Conservation (phyloP, 2,329 filamentous ascomycete genomes). For the Phaeophleospora eucalypticola region DNA sequence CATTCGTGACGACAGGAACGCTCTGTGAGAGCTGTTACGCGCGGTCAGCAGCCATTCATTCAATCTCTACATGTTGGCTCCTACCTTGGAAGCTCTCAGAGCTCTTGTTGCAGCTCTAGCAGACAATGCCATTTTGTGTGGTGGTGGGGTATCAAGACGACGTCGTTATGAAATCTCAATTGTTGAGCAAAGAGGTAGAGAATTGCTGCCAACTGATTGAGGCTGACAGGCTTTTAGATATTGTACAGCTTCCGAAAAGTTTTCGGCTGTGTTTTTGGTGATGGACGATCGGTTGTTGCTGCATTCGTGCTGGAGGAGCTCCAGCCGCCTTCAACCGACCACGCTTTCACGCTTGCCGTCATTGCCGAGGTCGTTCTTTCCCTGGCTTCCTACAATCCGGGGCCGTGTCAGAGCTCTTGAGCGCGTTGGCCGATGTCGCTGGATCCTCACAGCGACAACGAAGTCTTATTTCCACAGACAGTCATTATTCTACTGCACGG, state of each 20-base stretch:
- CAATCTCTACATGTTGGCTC: conserved; percentile 17
- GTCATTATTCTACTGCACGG: no score
- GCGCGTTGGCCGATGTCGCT: neutral
- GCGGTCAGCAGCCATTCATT: conserved; percentile 2
- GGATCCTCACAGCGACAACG: neutral
- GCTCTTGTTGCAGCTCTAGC: conserved; percentile 59
- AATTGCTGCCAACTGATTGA: neutral
- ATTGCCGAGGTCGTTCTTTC: conserved; percentile 6
- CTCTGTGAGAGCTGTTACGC: conserved; percentile 24
- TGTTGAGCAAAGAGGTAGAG: neutral
- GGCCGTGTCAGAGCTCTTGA: no score
- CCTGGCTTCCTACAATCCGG: no score
- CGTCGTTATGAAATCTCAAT: neutral
- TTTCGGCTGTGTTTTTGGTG: no score
- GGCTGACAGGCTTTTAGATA: neutral
- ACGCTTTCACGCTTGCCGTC: neutral
- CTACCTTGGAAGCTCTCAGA: conserved; percentile 61
- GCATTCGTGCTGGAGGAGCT: conserved; percentile 1
- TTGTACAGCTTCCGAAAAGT: conserved; percentile 3
- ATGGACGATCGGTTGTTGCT: conserved; percentile 3
- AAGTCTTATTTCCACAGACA: neutral
- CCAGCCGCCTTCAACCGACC: conserved; percentile 1
- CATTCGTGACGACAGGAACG: conserved; percentile 20
- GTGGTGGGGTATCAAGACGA: neutral
- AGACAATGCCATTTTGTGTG: conserved; percentile 57